A percentile compares a stretch with the other conserved stretches of the same genome.
Evolutionary conservation across 495 filamentous ascomycete genomes (phyloP).

Genomic region (Aspergillus bridgeri): DNA sequence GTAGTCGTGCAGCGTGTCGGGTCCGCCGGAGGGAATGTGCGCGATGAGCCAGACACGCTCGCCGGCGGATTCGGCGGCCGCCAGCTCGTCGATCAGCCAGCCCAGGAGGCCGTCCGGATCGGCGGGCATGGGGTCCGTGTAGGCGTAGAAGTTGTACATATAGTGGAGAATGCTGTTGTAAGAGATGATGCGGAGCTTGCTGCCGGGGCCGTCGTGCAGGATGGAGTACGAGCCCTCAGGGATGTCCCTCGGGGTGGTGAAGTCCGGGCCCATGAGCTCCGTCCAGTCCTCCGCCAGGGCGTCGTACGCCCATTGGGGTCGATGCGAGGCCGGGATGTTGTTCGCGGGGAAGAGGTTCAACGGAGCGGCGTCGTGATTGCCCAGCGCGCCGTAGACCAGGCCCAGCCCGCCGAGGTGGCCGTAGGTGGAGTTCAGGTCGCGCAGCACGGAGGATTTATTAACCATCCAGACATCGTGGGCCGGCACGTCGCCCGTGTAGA

Average conservation of each 20-base stretch:
- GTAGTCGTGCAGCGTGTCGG: slow-evolving; percentile 47
- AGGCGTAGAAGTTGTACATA: slow-evolving; percentile 52
- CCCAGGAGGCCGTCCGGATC: slow-evolving; percentile 47
- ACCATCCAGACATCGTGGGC: slow-evolving; percentile 30
- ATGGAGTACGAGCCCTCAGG: slow-evolving; percentile 49
- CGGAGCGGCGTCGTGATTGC: slow-evolving; percentile 55
- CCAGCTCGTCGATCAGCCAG: slow-evolving; percentile 50
- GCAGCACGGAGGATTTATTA: slow-evolving; percentile 34
- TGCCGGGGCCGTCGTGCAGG: slow-evolving; percentile 31
- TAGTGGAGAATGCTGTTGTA: slow-evolving; percentile 59
- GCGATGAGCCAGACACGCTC: slow-evolving; percentile 54
- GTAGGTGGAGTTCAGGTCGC: slow-evolving; percentile 45
- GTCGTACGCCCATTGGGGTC: slow-evolving; percentile 51
- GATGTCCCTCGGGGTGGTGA: slow-evolving; percentile 6
- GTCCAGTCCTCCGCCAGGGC: slow-evolving; percentile 44
- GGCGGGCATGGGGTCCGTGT: slow-evolving; percentile 43
- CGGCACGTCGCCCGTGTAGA: slow-evolving; percentile 32
- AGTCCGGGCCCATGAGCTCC: slow-evolving; percentile 21
- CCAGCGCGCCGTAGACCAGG: slow-evolving; percentile 47
- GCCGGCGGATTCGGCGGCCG: slow-evolving; percentile 45
- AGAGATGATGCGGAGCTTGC: slow-evolving; percentile 52
- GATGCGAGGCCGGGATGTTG: slow-evolving; percentile 26
- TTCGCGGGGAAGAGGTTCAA: slow-evolving; percentile 48
- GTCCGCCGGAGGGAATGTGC: slow-evolving; percentile 48
- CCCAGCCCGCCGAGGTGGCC: slow-evolving; percentile 27